A percentile compares a stretch with the other conserved stretches of the same genome.
Conservation (phyloP, 371 early-diverging fungal genomes). For the Mortierella sp. region DNA sequence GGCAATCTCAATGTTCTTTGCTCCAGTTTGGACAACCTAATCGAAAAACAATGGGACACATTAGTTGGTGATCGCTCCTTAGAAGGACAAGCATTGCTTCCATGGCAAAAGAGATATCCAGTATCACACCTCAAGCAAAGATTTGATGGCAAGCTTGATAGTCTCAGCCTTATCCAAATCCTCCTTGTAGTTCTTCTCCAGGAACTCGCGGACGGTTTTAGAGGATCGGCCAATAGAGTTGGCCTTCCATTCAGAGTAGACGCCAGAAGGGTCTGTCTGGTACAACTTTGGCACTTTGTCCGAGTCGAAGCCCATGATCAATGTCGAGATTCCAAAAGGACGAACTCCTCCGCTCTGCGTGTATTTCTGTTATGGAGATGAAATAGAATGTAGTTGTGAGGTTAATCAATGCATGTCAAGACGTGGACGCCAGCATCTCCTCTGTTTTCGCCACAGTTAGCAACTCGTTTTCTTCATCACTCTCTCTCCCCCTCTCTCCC, state of each 20-base stretch:
- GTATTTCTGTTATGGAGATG: slow-evolving; percentile 80
- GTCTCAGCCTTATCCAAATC: slow-evolving; percentile 83
- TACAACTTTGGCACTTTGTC: slow-evolving; percentile 92
- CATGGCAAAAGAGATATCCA: not conserved
- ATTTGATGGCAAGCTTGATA: slow-evolving; percentile 91
- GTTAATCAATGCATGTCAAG: not conserved
- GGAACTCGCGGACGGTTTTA: slow-evolving; percentile 96
- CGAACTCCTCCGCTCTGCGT: slow-evolving; percentile 99
- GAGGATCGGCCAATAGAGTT: slow-evolving; percentile 97
- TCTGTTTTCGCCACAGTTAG: too few relatives aligned
- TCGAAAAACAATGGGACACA: not conserved
- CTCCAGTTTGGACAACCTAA: slow-evolving; percentile 97
- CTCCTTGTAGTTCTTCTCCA: slow-evolving; percentile 96
- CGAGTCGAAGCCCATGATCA: slow-evolving; percentile 94
- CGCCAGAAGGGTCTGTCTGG: slow-evolving; percentile 99
- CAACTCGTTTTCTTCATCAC: too few relatives aligned
- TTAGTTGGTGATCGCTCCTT: not conserved
- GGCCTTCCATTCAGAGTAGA: slow-evolving; percentile 98
- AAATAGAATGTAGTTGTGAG: not conserved
- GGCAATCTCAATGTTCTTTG: slow-evolving; percentile 98
- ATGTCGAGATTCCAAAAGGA: slow-evolving; percentile 99
- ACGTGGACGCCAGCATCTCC: not conserved
- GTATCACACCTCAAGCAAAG: slow-evolving; percentile 84
- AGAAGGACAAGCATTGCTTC: not conserved
- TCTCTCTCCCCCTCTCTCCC: too few relatives aligned